Evolutionary conservation across 2,329 filamentous ascomycete species (phyloP).

Genomic region (Ophiosphaerella narmari): DNA sequence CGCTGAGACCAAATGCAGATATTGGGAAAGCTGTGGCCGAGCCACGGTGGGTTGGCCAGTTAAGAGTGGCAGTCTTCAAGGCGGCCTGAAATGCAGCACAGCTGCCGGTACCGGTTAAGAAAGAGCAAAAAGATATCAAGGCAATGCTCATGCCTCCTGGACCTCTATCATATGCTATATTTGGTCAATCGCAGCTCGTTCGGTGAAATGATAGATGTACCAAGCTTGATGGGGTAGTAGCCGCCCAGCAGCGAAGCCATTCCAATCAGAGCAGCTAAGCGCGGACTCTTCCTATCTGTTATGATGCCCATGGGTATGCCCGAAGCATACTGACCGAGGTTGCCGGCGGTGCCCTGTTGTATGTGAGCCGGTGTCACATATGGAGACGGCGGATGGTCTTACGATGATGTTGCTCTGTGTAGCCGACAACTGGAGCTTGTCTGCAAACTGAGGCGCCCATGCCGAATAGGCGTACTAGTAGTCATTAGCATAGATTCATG

Average conservation of each 20-base stretch:
- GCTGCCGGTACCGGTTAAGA: slow-evolving; percentile 83
- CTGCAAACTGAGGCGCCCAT: slow-evolving; percentile 95
- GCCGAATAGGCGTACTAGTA: slow-evolving; percentile 93
- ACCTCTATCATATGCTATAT: slow-evolving; percentile 72
- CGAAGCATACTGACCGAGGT: slow-evolving; percentile 90
- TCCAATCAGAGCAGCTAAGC: slow-evolving; percentile 77
- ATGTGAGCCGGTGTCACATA: slow-evolving; percentile 32
- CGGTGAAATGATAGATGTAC: slow-evolving; percentile 37
- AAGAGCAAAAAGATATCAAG: slow-evolving; percentile 79
- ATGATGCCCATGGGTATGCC: slow-evolving; percentile 89
- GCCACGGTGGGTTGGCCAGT: slow-evolving; percentile 88
- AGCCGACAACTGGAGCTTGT: slow-evolving; percentile 83
- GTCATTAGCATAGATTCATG: slow-evolving; percentile 27
- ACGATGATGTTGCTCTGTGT: slow-evolving; percentile 92
- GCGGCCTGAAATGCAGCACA: slow-evolving; percentile 89
- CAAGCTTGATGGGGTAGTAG: slow-evolving; percentile 80
- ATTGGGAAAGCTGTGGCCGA: slow-evolving; percentile 93
- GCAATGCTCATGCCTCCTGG: slow-evolving; percentile 60
- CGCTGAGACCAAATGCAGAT: slow-evolving; percentile 90
- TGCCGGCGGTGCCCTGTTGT: slow-evolving; percentile 65
- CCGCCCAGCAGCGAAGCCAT: slow-evolving; percentile 73
- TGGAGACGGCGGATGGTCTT: slow-evolving; percentile 36
- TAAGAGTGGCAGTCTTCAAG: slow-evolving; percentile 85
- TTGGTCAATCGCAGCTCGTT: slow-evolving; percentile 27
- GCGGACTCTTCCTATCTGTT: slow-evolving; percentile 80